Evolutionary conservation across 305 asterid species (phyloP).

Genomic region (Rubia peregrina): DNA sequence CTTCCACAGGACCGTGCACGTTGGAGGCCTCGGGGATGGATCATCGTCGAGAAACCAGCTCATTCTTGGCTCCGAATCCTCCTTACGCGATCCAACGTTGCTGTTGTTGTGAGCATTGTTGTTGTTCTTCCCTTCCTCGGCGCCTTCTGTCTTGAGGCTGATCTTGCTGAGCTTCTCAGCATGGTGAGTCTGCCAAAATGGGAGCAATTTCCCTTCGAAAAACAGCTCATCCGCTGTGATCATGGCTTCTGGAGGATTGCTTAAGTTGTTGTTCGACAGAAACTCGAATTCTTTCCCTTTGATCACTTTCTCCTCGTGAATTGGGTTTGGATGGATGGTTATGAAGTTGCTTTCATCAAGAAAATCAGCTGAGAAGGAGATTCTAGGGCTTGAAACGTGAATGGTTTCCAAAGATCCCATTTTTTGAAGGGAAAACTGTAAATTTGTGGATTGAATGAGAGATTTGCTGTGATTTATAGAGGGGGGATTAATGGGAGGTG

Average conservation of each 20-base stretch:
- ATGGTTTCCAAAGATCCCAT: slow-evolving; percentile 49
- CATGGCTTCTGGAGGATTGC: slow-evolving; percentile 29
- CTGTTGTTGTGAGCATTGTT: too few species aligned
- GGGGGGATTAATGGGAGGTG: slow-evolving; percentile 5
- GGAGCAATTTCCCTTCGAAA: slow-evolving; percentile 69
- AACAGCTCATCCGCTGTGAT: slow-evolving; percentile 70
- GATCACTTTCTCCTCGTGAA: slow-evolving; percentile 12
- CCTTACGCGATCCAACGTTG: background rate
- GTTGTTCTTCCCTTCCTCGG: slow-evolving; percentile 18
- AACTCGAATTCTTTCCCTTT: slow-evolving; percentile 56
- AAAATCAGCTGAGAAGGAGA: slow-evolving; percentile 84
- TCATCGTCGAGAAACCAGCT: slow-evolving; percentile 88
- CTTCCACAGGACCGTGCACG: slow-evolving; percentile 83
- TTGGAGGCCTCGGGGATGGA: slow-evolving; percentile 93
- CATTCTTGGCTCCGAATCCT: slow-evolving; percentile 32
- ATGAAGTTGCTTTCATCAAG: slow-evolving; percentile 65
- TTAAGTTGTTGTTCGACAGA: slow-evolving; percentile 40
- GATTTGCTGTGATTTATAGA: slow-evolving; percentile 21
- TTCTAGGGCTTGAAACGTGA: slow-evolving; percentile 50
- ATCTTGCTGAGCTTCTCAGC: slow-evolving; percentile 47
- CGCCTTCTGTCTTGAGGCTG: slow-evolving; percentile 34
- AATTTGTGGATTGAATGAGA: slow-evolving; percentile 8
- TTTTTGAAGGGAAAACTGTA: slow-evolving; percentile 2
- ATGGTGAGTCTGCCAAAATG: slow-evolving; percentile 52
- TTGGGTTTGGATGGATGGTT: slow-evolving; percentile 47